Evolutionary conservation across 78 protist species (phyloP).

Genomic region (Dictyostelium discoideum): dicty_2.7 NC_007088.5:6777501-6778000

Average conservation of each 20-base stretch:
- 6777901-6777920: not conserved
- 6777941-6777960: constrained; percentile 34
- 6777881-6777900: not conserved
- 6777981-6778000: not conserved
- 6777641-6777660: not conserved
- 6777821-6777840: not conserved
- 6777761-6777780: not conserved
- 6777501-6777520: not conserved
- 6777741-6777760: not conserved
- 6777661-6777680: not conserved
- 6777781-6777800: constrained; percentile 4
- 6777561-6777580: not conserved
- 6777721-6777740: not conserved
- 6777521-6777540: not conserved
- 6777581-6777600: not conserved
- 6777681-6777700: not conserved
- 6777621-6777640: not conserved
- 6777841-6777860: not conserved
- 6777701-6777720: not conserved
- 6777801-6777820: not conserved
- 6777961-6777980: constrained; percentile 26
- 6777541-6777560: not conserved
- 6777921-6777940: constrained; percentile 21
- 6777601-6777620: not conserved
- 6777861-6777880: not conserved